phyloP scores from a whole-genome alignment of 106 monocot genomes.

The Acanthochlamys bracteata region DNA sequence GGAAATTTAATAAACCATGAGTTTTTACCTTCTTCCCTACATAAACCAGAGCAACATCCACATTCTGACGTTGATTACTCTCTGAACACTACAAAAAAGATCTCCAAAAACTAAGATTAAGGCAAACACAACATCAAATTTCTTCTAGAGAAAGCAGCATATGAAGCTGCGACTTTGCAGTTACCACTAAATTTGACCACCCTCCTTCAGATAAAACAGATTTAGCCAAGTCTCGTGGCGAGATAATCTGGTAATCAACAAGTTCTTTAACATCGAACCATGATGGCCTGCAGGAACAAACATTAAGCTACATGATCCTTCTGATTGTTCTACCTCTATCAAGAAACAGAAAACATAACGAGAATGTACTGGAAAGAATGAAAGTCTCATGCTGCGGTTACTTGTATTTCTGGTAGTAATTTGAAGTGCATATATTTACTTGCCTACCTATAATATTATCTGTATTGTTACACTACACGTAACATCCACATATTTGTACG shows the following conservation, averaged over 20 bases:
- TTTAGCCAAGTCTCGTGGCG: slow-evolving; percentile 56
- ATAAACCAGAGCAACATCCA: slow-evolving; percentile 80
- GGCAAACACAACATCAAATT: slow-evolving; percentile 1
- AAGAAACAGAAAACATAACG: not conserved
- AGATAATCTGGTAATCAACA: slow-evolving; percentile 57
- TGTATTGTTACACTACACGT: no score
- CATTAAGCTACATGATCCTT: not conserved
- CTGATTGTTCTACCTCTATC: not conserved
- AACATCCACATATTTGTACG: no score
- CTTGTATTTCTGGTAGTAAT: no score
- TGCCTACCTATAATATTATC: no score
- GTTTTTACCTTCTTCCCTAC: slow-evolving; percentile 68
- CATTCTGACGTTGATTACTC: slow-evolving; percentile 21
- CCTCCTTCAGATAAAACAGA: slow-evolving; percentile 80
- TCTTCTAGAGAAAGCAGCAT: not conserved
- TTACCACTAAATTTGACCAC: slow-evolving; percentile 83
- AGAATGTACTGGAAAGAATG: no score
- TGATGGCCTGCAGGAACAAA: slow-evolving; percentile 36
- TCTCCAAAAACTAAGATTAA: not conserved
- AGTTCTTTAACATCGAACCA: slow-evolving; percentile 31
- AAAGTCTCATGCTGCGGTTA: no score
- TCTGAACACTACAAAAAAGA: slow-evolving; percentile 47
- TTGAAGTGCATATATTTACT: no score
- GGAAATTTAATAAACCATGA: not conserved
- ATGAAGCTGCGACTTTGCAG: not conserved